Evolutionary conservation across 345 rosid species (phyloP).

Genomic region (Draba incana): DNA sequence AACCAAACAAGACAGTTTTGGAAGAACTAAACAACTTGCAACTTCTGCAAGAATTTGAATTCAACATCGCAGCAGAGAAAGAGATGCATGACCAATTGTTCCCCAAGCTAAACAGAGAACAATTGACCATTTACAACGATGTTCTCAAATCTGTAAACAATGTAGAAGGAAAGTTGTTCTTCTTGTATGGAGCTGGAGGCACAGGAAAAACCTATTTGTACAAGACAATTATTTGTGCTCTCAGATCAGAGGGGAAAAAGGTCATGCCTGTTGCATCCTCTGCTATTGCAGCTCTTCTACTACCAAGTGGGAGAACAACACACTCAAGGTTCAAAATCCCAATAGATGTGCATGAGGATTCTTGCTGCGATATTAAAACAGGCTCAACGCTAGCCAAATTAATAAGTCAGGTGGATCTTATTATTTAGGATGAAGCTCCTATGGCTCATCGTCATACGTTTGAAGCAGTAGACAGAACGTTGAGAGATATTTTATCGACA

Average conservation of each 20-base stretch:
- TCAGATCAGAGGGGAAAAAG: not conserved
- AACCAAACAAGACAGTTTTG: not conserved
- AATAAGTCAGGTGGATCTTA: not conserved
- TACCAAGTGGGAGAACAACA: not conserved
- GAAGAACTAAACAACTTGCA: not conserved
- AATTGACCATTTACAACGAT: too few species aligned
- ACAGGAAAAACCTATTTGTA: too few species aligned
- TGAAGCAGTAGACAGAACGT: not conserved
- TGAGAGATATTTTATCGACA: not conserved
- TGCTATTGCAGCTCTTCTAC: not conserved
- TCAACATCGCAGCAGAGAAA: too few species aligned
- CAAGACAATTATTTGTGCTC: not conserved
- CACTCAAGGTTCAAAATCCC: not conserved
- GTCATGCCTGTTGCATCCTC: not conserved
- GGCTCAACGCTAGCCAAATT: not conserved
- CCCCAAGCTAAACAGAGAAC: not conserved
- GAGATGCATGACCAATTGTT: too few species aligned
- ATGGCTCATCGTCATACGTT: slow-evolving; percentile 2
- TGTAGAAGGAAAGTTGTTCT: not conserved
- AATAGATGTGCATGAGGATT: not conserved
- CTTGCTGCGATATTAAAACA: not conserved
- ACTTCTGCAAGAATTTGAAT: too few species aligned
- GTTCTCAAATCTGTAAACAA: not conserved
- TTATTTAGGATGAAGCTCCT: slow-evolving; percentile 3
- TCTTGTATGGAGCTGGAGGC: not conserved